phyloP scores from a whole-genome alignment of 2,329 filamentous ascomycete genomes.

The Apiospora phragmitis region DNA sequence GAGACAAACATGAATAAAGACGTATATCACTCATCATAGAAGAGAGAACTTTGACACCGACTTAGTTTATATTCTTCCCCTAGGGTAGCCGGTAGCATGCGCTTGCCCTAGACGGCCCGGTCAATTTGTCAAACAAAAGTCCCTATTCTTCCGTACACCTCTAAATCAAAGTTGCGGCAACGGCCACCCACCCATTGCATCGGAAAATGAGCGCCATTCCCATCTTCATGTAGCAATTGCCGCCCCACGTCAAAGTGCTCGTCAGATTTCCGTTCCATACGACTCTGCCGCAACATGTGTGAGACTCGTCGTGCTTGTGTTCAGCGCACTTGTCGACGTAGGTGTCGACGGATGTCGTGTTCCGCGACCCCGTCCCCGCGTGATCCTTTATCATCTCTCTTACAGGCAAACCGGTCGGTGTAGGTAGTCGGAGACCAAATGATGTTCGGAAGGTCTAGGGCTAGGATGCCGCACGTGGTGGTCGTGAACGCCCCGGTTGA shows the following conservation, averaged over 20 bases:
- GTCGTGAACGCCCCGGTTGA: neutral
- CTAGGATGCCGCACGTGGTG: neutral
- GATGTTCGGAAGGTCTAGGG: neutral
- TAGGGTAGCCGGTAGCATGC: too few relatives aligned
- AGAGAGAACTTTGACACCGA: too few relatives aligned
- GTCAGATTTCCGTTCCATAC: neutral
- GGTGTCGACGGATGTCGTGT: neutral
- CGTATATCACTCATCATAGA: neutral
- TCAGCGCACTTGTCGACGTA: neutral
- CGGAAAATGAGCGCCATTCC: neutral
- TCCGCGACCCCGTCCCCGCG: neutral
- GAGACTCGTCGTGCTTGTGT: neutral
- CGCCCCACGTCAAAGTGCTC: neutral
- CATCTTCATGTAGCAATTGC: neutral
- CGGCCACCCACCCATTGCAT: neutral
- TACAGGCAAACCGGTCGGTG: neutral
- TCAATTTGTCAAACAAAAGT: too few relatives aligned
- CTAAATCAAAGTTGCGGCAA: neutral
- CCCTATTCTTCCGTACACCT: too few relatives aligned
- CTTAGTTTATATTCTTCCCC: too few relatives aligned
- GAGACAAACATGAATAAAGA: neutral
- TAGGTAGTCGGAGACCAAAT: neutral
- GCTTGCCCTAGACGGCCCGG: too few relatives aligned
- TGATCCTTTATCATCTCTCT: neutral
- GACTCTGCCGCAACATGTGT: neutral